Evolutionary conservation across 768 basidiomycete species (phyloP), one percentile per base, ranked within the genome.

Genomic region (Trametopsis cervina): DNA sequence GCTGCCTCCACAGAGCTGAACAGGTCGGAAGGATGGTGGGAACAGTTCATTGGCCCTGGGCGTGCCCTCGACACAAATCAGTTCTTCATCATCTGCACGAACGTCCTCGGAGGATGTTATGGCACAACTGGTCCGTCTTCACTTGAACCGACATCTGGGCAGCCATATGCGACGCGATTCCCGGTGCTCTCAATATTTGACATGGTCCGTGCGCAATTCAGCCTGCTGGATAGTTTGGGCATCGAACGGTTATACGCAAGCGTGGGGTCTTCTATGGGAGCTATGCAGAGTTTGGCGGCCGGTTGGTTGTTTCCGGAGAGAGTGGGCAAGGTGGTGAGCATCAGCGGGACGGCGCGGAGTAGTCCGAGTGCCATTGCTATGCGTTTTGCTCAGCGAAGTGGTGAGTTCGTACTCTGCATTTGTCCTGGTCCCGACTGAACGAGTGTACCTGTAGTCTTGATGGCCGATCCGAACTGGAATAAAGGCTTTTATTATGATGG

Each of bases 391-490:
- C 96, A 99, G 64, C 69, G 96, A 62, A 96, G 93, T 67, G 95
- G 95, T 92, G 54, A 55, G 84, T 70, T 2, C 20, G n/a, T n/a
- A n/a, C n/a, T n/a, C n/a, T n/a, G n/a, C n/a, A n/a, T n/a, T n/a
- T n/a, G n/a, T n/a, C 6, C 10, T 45, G 7, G 17, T 36, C 17
- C 35, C 35, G 11, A 36, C 17, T 22, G 7, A 36, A 20, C 15
- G 37, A 47, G 23, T 47, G 9, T 22, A 23, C n/a, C n/a, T 22
- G 13, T 23, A 97, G 96, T 99, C 15, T 78, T 99, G 45, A 99
- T 99, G 96, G 89, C 95, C 1, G 96, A 99, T 66, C 95, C 95
- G 0, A 97, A 98, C 54, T 99, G 96, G 96, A 99, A 98, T 52
- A 84, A 92, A 27, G 96, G 96, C 3, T 98, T 95, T 66, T 99